Evolutionary conservation across 768 basidiomycete genomes (phyloP).

Genomic region (Lactarius vividus): DNA sequence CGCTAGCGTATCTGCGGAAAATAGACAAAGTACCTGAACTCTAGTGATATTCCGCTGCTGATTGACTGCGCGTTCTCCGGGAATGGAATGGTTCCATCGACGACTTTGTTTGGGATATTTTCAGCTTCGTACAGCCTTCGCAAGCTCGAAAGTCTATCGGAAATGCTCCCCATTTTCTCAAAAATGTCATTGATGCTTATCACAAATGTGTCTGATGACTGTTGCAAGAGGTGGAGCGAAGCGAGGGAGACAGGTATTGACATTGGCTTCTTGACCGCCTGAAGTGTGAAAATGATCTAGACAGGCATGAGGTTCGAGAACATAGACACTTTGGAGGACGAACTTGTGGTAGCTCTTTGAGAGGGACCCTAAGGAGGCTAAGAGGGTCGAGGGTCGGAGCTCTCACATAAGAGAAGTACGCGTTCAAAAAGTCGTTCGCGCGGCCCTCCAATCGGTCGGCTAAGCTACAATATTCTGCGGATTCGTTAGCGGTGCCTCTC

Average conservation of each 20-base stretch:
- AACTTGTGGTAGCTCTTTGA: constrained; percentile 25
- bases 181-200: constrained; percentile 47
- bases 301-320: not conserved
- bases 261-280: constrained; percentile 25
- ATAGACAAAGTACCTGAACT: constrained; percentile 49
- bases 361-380: constrained; percentile 6
- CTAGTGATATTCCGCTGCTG: constrained; percentile 44
- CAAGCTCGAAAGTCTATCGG: constrained; percentile 51
- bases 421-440: constrained; percentile 19
- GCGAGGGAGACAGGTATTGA: constrained; percentile 26
- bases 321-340: not conserved
- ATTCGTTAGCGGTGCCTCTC: not conserved
- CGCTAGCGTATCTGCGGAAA: constrained; percentile 27
- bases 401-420: not conserved
- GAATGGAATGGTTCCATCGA: constrained; percentile 50
- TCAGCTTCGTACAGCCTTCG: constrained; percentile 61
- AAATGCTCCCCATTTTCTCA: constrained; percentile 52
- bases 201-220: constrained; percentile 52
- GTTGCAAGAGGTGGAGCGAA: constrained; percentile 50
- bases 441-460: constrained; percentile 17
- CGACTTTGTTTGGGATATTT: constrained; percentile 58
- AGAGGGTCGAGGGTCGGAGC: not conserved
- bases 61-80: constrained; percentile 21
- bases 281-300: constrained; percentile 28
- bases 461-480: constrained; percentile 21